These are phyloP conservation scores for Fistulinella prunicolor DNA, from an alignment of 768 basidiomycete genomes.

Conservation along the genomic window DNA sequence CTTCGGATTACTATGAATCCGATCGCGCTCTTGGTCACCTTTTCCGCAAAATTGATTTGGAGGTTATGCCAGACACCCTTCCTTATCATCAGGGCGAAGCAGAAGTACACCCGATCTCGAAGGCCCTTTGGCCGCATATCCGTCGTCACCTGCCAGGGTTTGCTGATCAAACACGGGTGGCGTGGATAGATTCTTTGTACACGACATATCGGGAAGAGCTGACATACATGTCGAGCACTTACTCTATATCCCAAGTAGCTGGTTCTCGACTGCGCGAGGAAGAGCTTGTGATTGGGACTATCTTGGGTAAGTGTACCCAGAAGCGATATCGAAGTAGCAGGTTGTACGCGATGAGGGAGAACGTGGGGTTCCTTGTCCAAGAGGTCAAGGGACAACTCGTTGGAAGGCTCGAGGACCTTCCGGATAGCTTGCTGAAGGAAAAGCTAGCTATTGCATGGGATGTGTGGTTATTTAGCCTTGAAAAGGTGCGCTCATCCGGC, in stretches of 20 bases:
- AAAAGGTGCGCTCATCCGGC: slow-evolving; percentile 28
- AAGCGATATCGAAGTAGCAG: slow-evolving; percentile 57
- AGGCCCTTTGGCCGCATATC: slow-evolving; percentile 21
- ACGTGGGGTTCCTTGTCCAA: slow-evolving; percentile 48
- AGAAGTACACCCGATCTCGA: slow-evolving; percentile 33
- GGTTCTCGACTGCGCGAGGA: slow-evolving; percentile 61
- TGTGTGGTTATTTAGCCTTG: slow-evolving; percentile 58
- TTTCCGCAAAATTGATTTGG: slow-evolving; percentile 58
- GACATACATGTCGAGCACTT: slow-evolving; percentile 65
- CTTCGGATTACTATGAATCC: slow-evolving; percentile 71
- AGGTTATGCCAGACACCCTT: slow-evolving; percentile 28
- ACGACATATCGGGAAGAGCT: slow-evolving; percentile 59
- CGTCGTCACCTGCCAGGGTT: slow-evolving; percentile 15
- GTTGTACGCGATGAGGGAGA: slow-evolving; percentile 59
- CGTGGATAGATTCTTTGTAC: slow-evolving; percentile 19
- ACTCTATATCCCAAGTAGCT: slow-evolving; percentile 57
- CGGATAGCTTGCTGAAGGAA: slow-evolving; percentile 30
- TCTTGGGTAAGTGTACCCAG: slow-evolving; percentile 66
- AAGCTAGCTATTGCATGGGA: slow-evolving; percentile 57
- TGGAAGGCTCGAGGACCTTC: slow-evolving; percentile 24
- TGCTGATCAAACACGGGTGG: not conserved
- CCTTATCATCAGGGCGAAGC: slow-evolving; percentile 10
- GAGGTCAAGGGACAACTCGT: slow-evolving; percentile 44
- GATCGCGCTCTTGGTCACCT: slow-evolving; percentile 67
- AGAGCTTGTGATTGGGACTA: slow-evolving; percentile 73